Evolutionary conservation across 2,329 filamentous ascomycete species (phyloP).

Genomic region (Exophiala mesophila): DNA sequence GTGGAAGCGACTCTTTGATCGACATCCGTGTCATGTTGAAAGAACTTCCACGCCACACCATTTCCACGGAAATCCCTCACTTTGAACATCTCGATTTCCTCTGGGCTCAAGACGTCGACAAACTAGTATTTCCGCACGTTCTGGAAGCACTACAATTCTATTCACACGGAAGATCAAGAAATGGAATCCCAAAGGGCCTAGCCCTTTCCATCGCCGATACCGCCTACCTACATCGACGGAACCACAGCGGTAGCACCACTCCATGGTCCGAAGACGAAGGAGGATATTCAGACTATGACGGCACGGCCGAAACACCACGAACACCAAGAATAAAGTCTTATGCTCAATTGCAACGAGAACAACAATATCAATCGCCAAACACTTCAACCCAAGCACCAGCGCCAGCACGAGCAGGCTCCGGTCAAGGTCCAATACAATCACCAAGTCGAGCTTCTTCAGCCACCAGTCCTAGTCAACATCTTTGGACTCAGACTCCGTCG

Average conservation of each 20-base stretch:
- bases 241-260: conserved; percentile 16
- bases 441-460: too few relatives aligned
- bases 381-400: not conserved
- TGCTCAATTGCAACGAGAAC: conserved; percentile 24
- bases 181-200: conserved; percentile 20
- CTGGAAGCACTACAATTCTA: conserved; percentile 79
- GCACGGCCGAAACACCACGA: conserved; percentile 17
- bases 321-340: conserved; percentile 21
- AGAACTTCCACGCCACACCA: conserved; percentile 77
- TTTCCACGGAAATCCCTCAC: conserved; percentile 80
- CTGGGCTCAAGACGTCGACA: conserved; percentile 82
- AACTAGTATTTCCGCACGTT: conserved; percentile 83
- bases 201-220: conserved; percentile 22
- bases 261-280: conserved; percentile 23
- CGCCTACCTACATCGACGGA: conserved; percentile 18
- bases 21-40: conserved; percentile 90
- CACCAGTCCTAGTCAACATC: too few relatives aligned
- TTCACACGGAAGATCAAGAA: conserved; percentile 26
- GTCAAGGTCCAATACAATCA: too few relatives aligned
- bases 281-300: conserved; percentile 25
- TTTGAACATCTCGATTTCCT: conserved; percentile 97
- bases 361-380: conserved; percentile 12
- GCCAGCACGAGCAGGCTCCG: too few relatives aligned
- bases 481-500: too few relatives aligned
- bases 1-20: conserved; percentile 86